Conservation (phyloP, 1,284 basidiomycete species). For the Cryptococcus hybrid region DNA sequence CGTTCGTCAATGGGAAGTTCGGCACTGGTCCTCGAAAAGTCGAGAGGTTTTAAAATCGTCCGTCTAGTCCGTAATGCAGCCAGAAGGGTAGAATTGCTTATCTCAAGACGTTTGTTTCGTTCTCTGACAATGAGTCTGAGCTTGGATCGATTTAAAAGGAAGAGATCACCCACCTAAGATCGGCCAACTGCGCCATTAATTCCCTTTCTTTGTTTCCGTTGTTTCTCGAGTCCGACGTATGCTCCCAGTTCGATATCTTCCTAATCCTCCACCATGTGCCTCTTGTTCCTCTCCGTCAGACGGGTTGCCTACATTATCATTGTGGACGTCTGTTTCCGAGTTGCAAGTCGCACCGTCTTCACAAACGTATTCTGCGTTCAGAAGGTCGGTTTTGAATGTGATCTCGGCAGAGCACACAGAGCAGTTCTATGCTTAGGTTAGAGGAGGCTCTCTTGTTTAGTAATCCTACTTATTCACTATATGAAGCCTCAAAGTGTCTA, state of each 20-base stretch:
- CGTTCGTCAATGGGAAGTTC: conserved; percentile 4
- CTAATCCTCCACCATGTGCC: neutral
- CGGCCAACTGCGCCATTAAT: conserved; percentile 91
- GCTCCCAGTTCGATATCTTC: conserved; percentile 58
- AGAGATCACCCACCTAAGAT: conserved; percentile 61
- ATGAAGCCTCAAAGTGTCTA: conserved; percentile 64
- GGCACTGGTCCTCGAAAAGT: no score
- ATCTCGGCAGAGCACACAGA: conserved; percentile 41
- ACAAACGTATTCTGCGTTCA: conserved; percentile 89
- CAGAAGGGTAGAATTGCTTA: no score
- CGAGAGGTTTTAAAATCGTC: no score
- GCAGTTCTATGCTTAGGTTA: neutral
- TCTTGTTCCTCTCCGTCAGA: neutral
- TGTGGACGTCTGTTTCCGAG: no score
- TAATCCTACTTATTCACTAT: conserved; percentile 33
- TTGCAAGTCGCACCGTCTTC: conserved; percentile 58
- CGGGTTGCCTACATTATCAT: no score
- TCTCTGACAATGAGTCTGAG: no score
- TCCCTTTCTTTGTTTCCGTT: conserved; percentile 91
- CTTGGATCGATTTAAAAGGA: no score
- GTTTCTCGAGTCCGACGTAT: conserved; percentile 94
- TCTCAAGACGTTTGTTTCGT: no score
- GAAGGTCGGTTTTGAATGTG: conserved; percentile 99
- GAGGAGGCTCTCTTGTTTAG: neutral
- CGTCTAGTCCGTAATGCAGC: no score